Percentiles rank a stretch among this genome's conserved stretches.
phyloP scores from a whole-genome alignment of 352 stramenopile species.

The Globisporangium yorkense region DNA sequence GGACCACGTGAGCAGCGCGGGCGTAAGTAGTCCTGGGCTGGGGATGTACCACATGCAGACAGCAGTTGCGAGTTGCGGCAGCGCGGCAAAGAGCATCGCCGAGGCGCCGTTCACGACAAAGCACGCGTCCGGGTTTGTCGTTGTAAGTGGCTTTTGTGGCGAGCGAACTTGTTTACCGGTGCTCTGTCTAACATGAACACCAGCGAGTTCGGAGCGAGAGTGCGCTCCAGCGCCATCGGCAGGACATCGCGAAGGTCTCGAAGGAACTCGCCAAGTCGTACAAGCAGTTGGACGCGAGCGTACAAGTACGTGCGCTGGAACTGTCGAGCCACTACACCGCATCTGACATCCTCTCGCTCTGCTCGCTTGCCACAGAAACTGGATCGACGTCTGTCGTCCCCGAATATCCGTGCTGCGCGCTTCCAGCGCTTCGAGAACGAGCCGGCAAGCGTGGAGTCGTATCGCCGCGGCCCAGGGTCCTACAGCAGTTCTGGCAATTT shows the following conservation, averaged over 20 bases:
- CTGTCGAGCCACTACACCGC: background rate
- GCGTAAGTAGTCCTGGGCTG: conserved; percentile 6
- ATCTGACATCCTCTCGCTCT: background rate
- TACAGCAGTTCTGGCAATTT: conserved; percentile 8
- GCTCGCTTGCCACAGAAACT: conserved; percentile 16
- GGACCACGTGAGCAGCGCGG: conserved; percentile 19
- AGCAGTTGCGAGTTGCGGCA: conserved; percentile 1
- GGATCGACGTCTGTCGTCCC: conserved; percentile 27
- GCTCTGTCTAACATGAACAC: background rate
- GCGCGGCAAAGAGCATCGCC: conserved; percentile 15
- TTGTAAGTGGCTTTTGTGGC: conserved; percentile 10
- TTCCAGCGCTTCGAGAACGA: conserved; percentile 34
- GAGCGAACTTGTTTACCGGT: background rate
- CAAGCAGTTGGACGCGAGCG: conserved; percentile 25
- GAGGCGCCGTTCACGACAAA: conserved; percentile 22
- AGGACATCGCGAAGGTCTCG: conserved; percentile 25
- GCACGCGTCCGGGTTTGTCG: conserved; percentile 25
- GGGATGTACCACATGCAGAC: conserved; percentile 21
- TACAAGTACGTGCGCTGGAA: conserved; percentile 19
- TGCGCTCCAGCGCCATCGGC: conserved; percentile 23
- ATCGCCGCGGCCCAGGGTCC: conserved; percentile 27
- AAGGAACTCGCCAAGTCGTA: conserved; percentile 57
- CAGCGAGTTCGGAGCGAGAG: conserved; percentile 35
- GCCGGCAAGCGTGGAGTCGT: conserved; percentile 17
- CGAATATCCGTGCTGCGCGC: conserved; percentile 14